phyloP scores from a whole-genome alignment of 192 early-diverging fungal species.

The Coemansia sp. region DNA sequence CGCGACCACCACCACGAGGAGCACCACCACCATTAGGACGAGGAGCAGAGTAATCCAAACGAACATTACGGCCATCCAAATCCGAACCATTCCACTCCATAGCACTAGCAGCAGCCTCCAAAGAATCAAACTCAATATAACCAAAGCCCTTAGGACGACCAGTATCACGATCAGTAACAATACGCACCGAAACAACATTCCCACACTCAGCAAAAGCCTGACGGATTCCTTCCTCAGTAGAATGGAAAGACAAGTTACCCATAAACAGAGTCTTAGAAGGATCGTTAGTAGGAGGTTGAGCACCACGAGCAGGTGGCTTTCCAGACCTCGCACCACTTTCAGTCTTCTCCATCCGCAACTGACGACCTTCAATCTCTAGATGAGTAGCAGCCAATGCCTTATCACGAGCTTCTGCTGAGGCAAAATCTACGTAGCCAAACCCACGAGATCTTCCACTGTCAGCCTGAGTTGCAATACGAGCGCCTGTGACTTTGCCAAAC shows the following conservation, averaged over 20 bases:
- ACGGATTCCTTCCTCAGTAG: slow-evolving; percentile 86
- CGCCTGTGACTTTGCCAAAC: slow-evolving; percentile 67
- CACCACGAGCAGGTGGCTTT: slow-evolving; percentile 20
- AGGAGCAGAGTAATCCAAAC: slow-evolving; percentile 78
- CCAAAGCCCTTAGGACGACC: slow-evolving; percentile 92
- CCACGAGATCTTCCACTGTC: slow-evolving; percentile 62
- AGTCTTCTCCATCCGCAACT: slow-evolving; percentile 75
- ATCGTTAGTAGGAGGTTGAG: slow-evolving; percentile 53
- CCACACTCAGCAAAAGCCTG: slow-evolving; percentile 94
- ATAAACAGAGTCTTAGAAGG: slow-evolving; percentile 77
- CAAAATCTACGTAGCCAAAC: slow-evolving; percentile 90
- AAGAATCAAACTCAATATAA: slow-evolving; percentile 90
- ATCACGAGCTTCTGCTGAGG: slow-evolving; percentile 59
- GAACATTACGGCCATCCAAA: slow-evolving; percentile 76
- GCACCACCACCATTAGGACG: slow-evolving; percentile 38
- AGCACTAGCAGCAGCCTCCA: slow-evolving; percentile 92
- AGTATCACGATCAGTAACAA: slow-evolving; percentile 76
- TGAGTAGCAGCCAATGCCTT: slow-evolving; percentile 68
- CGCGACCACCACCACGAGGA: slow-evolving; percentile 28
- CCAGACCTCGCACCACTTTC: slow-evolving; percentile 16
- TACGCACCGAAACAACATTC: slow-evolving; percentile 77
- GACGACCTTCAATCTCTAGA: slow-evolving; percentile 79
- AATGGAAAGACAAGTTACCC: slow-evolving; percentile 84
- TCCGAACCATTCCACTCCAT: slow-evolving; percentile 79
- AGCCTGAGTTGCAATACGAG: slow-evolving; percentile 76